Percentiles rank a stretch among this genome's conserved stretches.
These are phyloP conservation scores for Monocercomonoides exilis DNA, from an alignment of 78 protist species.

Conservation along the genomic window DNA sequence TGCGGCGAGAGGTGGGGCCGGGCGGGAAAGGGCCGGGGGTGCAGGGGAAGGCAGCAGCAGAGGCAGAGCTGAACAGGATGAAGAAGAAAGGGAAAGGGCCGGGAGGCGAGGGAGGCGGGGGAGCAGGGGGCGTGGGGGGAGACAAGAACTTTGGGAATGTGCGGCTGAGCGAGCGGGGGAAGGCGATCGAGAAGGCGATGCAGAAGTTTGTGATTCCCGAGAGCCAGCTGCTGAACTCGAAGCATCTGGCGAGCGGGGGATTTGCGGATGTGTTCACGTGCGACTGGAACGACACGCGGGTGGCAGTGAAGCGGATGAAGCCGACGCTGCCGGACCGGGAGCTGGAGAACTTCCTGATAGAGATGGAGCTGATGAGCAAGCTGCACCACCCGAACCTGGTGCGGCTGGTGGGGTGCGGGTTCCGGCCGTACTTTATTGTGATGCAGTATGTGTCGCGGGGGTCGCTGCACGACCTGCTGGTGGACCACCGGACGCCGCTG, in stretches of 20 bases:
- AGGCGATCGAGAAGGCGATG: neutral
- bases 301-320: conserved; percentile 1
- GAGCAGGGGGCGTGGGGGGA: neutral
- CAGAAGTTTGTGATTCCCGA: neutral
- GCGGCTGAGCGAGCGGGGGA: neutral
- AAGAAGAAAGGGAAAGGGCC: neutral
- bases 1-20: no score
- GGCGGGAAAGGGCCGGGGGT: no score
- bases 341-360: neutral
- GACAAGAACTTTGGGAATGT: neutral
- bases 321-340: neutral
- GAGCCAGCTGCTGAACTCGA: neutral
- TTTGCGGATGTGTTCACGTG: neutral
- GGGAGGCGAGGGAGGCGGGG: neutral
- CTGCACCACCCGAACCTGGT: conserved; percentile 14
- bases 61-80: neutral
- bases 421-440: neutral
- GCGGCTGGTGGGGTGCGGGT: neutral
- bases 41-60: no score
- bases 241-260: neutral
- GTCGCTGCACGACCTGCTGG: conserved; percentile 1
- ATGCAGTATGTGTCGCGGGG: neutral
- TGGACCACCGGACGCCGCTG: neutral
- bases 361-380: neutral
- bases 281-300: neutral